Base-by-base conservation (phyloP, 2,329 filamentous ascomycete species). In the Monilinia polystroma region DNA sequence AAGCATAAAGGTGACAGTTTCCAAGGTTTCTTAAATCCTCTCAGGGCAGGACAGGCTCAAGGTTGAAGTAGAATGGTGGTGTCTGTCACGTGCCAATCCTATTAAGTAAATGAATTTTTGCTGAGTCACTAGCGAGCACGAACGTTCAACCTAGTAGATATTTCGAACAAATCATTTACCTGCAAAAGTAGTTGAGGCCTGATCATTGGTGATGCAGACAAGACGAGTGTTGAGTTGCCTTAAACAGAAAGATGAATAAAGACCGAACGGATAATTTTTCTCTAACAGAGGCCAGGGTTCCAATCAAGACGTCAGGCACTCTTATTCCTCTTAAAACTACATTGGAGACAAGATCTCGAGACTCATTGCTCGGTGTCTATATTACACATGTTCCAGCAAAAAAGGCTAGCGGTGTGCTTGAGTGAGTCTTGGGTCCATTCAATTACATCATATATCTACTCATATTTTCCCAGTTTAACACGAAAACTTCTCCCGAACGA, bases 311-410 rank as follows among this genome's bases (percentile, higher is more conserved):
- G 32, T 57, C 41, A 63, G 68, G 66, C 1, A 32, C n/a, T 51
- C 70, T 90, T 56, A 83, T 88, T 54, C 85, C 86, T 41, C 79
- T 90, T 58, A 89, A 88, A 77, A 89, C 87, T 4, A 85, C 83
- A 1, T 81, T 88, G 56, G 87, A 90, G 75, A 81, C 87, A 63
- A 81, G 83, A 63, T 84, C 87, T 71, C 84, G 85, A 66, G 83
- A 88, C 67, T 79, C 79, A 49, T 79, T 85, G 69, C 83, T 89
- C 60, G 81, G 85, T 68, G 88, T 88, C 64, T 90, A 90, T 76
- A 86, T 92, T 70, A 89, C 91, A 60, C 84, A 89, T 74, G 85
- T 90, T 65, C 90, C 90, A 57, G 85, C 87, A 70, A 90, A 88
- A 77, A 83, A 84, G 72, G 90, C 90, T 71, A 92, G 90, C 77